Percentiles rank a stretch among this genome's conserved stretches.
Conservation (phyloP, 2,329 filamentous ascomycete species). For the Trichoderma afroharzianum region DNA sequence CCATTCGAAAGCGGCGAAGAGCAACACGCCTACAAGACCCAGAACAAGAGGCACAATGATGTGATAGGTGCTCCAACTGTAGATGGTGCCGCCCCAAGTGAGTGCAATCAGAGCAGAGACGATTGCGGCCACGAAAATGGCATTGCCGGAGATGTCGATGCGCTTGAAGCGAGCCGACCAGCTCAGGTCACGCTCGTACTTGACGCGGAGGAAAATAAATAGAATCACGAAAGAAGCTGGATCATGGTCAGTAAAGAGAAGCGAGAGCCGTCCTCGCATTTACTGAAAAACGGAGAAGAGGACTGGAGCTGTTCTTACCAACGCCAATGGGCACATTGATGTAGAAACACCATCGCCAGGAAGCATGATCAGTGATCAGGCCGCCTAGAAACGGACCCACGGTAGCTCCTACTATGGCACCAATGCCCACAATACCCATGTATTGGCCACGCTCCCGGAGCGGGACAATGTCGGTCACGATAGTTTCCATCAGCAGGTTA, state of each 20-base stretch:
- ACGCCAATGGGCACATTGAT: conserved; percentile 40
- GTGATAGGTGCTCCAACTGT: conserved; percentile 39
- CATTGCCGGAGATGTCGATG: conserved; percentile 32
- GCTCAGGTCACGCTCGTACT: not conserved
- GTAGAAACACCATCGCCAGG: conserved; percentile 48
- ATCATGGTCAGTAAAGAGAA: not conserved
- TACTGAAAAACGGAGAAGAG: not conserved
- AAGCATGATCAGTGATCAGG: conserved; percentile 25
- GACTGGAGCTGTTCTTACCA: conserved; percentile 22
- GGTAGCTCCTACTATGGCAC: conserved; percentile 32
- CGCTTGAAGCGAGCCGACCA: not conserved
- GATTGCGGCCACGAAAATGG: conserved; percentile 38
- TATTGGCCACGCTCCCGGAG: conserved; percentile 44
- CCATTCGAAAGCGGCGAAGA: conserved; percentile 13
- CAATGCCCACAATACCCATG: conserved; percentile 30
- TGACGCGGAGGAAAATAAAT: conserved; percentile 37
- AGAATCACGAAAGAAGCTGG: not conserved
- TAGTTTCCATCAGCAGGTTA: conserved; percentile 31
- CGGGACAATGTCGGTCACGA: conserved; percentile 45
- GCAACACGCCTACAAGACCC: conserved; percentile 24
- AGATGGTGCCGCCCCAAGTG: conserved; percentile 40
- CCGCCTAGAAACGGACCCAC: conserved; percentile 35
- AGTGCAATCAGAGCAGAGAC: conserved; percentile 40
- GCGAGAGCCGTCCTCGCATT: not conserved
- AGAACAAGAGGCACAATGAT: conserved; percentile 43